These are phyloP conservation scores for Fusarium sp. DNA, from an alignment of 2,329 filamentous ascomycete genomes.

Conservation along the genomic window DNA sequence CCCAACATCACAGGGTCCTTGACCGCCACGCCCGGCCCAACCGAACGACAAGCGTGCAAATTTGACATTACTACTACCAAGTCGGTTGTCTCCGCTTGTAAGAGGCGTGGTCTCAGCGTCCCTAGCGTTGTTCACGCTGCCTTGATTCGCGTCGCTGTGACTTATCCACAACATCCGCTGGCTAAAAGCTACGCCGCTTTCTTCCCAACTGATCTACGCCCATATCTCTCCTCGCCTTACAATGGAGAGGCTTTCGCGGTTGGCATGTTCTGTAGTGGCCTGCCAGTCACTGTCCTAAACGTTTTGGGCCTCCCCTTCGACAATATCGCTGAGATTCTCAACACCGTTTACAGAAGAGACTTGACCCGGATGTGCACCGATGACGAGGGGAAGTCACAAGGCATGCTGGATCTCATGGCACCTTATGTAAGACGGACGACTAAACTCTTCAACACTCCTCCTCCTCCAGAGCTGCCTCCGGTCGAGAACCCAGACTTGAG, in stretches of 20 bases:
- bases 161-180: constrained; percentile 39
- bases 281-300: constrained; percentile 18
- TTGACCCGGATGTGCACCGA: constrained; percentile 36
- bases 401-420: constrained; percentile 23
- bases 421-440: constrained; percentile 26
- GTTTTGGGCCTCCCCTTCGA: constrained; percentile 37
- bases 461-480: constrained; percentile 32
- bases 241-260: constrained; percentile 38
- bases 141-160: constrained; percentile 39
- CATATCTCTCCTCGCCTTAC: constrained; percentile 42
- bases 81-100: not conserved
- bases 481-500: constrained; percentile 45
- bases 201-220: constrained; percentile 42
- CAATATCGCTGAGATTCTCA: constrained; percentile 32
- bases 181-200: constrained; percentile 46
- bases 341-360: constrained; percentile 43
- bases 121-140: constrained; percentile 46
- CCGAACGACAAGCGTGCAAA: not conserved
- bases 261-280: constrained; percentile 31
- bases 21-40: not conserved
- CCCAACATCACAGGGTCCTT: not conserved
- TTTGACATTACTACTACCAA: not conserved
- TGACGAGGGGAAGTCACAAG: constrained; percentile 30
- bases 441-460: constrained; percentile 22
- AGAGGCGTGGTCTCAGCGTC: constrained; percentile 34